Conservation (phyloP, 768 basidiomycete species). For the Hygrophorus russula region DNA sequence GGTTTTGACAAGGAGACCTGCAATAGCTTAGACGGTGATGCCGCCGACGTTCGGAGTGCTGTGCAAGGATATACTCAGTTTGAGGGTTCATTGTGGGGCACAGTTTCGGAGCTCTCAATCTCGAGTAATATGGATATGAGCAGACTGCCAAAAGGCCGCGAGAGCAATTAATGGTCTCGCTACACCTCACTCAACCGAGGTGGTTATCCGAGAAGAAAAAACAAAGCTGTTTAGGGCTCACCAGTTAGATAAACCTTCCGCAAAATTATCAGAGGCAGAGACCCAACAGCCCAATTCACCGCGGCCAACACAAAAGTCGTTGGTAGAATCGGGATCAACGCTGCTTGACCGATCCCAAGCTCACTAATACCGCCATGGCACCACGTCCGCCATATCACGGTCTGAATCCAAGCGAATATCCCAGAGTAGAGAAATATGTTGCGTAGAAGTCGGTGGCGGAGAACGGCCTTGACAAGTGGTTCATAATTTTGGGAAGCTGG, state of each 20-base stretch:
- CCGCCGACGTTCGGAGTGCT: slow-evolving; percentile 37
- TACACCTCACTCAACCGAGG: background rate
- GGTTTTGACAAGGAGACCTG: slow-evolving; percentile 33
- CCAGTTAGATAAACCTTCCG: slow-evolving; percentile 51
- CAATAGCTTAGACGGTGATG: slow-evolving; percentile 42
- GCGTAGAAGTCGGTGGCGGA: slow-evolving; percentile 48
- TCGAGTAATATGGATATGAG: no score
- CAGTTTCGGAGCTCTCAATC: no score
- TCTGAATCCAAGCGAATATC: slow-evolving; percentile 32
- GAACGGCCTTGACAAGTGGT: slow-evolving; percentile 50
- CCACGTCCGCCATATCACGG: slow-evolving; percentile 32
- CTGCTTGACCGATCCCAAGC: slow-evolving; percentile 18
- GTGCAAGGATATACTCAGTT: slow-evolving; percentile 1
- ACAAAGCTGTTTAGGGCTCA: slow-evolving; percentile 20
- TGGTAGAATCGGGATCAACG: slow-evolving; percentile 30
- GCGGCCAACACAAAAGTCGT: slow-evolving; percentile 30
- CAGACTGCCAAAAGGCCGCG: no score
- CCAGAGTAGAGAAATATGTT: slow-evolving; percentile 42
- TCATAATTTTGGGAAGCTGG: slow-evolving; percentile 50
- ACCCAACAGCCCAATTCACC: slow-evolving; percentile 37
- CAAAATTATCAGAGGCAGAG: slow-evolving; percentile 45
- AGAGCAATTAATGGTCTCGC: background rate
- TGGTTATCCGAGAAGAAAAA: background rate
- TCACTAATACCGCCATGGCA: slow-evolving; percentile 23
- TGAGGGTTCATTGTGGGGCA: no score